Base-by-base conservation (phyloP, 192 early-diverging fungal species). In the Phycomyces blakesleeanus region DNA sequence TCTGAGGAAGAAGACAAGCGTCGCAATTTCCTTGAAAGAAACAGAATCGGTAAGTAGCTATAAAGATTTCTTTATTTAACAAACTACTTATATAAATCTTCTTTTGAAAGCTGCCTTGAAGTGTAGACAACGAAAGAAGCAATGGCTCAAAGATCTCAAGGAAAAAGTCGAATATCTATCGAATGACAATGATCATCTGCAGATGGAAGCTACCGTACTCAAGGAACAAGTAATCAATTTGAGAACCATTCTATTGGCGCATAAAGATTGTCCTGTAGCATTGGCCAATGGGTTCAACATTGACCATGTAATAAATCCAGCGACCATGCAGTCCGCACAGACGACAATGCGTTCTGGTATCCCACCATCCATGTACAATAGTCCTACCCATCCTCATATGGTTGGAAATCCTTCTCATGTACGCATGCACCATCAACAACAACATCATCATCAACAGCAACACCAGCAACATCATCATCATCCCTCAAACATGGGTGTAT, bases 81-180 rank as follows among this genome's bases (percentile, higher is more conserved):
- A 51, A 44, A 47, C 16, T 58, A 20, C 6, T 42, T 58, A 65
- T 21, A 41, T 10, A 41, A 41, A 41, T n/a, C n/a, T 34, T 39
- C 20, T 66, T n/a, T 53, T 24, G 12, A 21, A 70, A 76, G 94
- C 94, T 40, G 94, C 94, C 0, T 76, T 91, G 15, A 94, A 96
- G 78, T 96, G 94, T 66, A 83, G 94, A 22, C 92, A 92, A 64
- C 88, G 92, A 57, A 96, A 96, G 74, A 96, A 96, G 76, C 82
- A 91, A 69, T 94, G 92, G 92, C 79, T 96, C 24, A 76, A 83
- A 57, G 83, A 89, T 63, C 83, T 96, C 57, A 90, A 96, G 65
- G 74, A 67, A 24, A 82, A 82, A 57, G 80, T 84, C 18, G 81
- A 85, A 54, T 83, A 78, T 54, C 71, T 91, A 21, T 71, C 85